These are phyloP conservation scores for Rugonectria rugulosa DNA, from an alignment of 2,329 filamentous ascomycete species.

Conservation along the genomic window DNA sequence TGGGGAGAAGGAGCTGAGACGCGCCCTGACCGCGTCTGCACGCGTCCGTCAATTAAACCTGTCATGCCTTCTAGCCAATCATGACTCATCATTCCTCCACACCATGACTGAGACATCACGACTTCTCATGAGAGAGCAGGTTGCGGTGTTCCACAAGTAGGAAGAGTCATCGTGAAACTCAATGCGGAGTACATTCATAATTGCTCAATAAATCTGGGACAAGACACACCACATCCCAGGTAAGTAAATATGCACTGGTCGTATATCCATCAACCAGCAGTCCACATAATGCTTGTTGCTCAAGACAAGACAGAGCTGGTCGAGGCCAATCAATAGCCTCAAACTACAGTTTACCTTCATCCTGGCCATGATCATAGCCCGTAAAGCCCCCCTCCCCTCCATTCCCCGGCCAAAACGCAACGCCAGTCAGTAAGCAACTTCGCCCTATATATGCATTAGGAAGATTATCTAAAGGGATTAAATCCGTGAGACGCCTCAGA, in stretches of 20 bases:
- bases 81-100: neutral
- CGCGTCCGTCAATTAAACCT: conserved; percentile 42
- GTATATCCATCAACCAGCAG: neutral
- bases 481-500: conserved; percentile 17
- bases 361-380: conserved; percentile 18
- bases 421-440: conserved; percentile 28
- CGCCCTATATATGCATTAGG: conserved; percentile 35
- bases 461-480: conserved; percentile 29
- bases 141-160: too few species aligned
- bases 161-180: too few species aligned
- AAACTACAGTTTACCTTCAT: too few species aligned
- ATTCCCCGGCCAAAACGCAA: conserved; percentile 22
- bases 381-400: conserved; percentile 7
- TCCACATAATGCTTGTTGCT: neutral
- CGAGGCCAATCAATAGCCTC: neutral
- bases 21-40: conserved; percentile 42
- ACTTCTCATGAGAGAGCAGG: neutral
- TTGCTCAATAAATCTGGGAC: neutral
- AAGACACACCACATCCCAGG: neutral
- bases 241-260: conserved; percentile 1
- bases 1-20: conserved; percentile 40
- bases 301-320: neutral
- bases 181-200: too few species aligned
- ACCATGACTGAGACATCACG: too few species aligned
- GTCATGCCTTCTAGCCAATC: conserved; percentile 23